Percentiles rank a stretch among this genome's conserved stretches.
Conservation (phyloP, 768 basidiomycete species). For the Tulasnella sp. region DNA sequence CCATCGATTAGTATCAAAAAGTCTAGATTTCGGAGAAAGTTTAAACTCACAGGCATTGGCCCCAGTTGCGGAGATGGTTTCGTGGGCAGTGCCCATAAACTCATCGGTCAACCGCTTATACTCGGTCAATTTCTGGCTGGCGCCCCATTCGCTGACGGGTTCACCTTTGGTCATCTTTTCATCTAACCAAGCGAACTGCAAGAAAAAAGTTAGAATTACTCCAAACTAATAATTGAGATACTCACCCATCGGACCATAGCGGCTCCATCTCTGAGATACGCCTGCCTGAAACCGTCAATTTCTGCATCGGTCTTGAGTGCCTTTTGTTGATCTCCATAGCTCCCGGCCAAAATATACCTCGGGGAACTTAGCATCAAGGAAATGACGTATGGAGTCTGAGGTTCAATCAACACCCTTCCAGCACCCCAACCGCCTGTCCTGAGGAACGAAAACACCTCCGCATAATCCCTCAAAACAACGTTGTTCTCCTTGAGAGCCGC, state of each 20-base stretch:
- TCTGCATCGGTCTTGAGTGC: constrained; percentile 82
- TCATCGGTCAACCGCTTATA: constrained; percentile 56
- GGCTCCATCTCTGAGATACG: constrained; percentile 83
- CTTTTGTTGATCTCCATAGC: constrained; percentile 64
- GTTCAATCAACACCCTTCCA: constrained; percentile 63
- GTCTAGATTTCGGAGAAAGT: constrained; percentile 1
- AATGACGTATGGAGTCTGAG: constrained; percentile 70
- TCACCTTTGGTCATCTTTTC: constrained; percentile 60
- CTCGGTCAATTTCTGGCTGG: constrained; percentile 69
- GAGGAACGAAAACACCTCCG: constrained; percentile 67
- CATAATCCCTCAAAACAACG: constrained; percentile 54
- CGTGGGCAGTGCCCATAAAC: constrained; percentile 80
- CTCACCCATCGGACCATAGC: constrained; percentile 49
- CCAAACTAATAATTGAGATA: neutral
- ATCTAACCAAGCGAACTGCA: constrained; percentile 71
- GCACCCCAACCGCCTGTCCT: constrained; percentile 46
- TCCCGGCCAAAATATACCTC: constrained; percentile 60
- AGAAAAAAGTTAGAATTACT: neutral
- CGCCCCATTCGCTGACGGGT: constrained; percentile 78
- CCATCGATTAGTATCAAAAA: neutral
- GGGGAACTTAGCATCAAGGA: constrained; percentile 75
- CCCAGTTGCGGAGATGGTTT: constrained; percentile 80
- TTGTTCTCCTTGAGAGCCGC: constrained; percentile 45
- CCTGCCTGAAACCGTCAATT: constrained; percentile 65
- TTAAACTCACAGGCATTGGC: constrained; percentile 55